Base-by-base conservation (phyloP, 176 grass and related monocot genomes). In the Tillandsia leiboldiana region DNA sequence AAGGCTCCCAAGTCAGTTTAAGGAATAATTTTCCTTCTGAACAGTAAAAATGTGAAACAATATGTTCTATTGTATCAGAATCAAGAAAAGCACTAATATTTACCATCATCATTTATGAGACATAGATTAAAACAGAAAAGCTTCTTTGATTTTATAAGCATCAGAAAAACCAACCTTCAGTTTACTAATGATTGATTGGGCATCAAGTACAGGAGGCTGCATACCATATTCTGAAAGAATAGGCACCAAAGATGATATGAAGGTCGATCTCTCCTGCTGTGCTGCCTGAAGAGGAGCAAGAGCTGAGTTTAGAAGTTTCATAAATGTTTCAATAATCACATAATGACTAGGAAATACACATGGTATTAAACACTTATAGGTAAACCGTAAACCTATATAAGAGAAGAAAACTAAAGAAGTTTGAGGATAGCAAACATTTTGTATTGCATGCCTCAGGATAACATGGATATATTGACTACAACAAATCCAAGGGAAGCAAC, bases 261-360 rank as follows among this genome's bases (percentile, higher is more conserved):
- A 96, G 48, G 83, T 96, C 17, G 92, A 83, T 72, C 92, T 96
- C 79, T 91, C 92, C 81, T 91, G 88, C 72, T 96, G 88, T n/a
- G 88, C 92, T 68, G 83, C 86, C 92, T 96, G 73, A 47, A 49
- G 59, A 84, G 68, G 67, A 75, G 69, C 2, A 82, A 50, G 67
- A 81, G 75, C 23, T 69, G 14, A 83, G 70, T 8, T 64, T 49
- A 75, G 54, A 12, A 9, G 20, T 61, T 61, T 10, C 13, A 6
- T 61, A 9, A 42, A 20, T 61, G 22, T 20, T 23, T 61, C 22
- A 22, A 61, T 59, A 61, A 61, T 10, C 22, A 22, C n/a, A 61
- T 61, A 61, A 7, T 9, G 52, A 56, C 14, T 17, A 59, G 15
- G 54, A 8, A 59, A 59, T 8, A 23, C 7, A 9, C 15, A 61